phyloP scores from a whole-genome alignment of 2,329 filamentous ascomycete genomes.

The Colletotrichum somersetense region DNA sequence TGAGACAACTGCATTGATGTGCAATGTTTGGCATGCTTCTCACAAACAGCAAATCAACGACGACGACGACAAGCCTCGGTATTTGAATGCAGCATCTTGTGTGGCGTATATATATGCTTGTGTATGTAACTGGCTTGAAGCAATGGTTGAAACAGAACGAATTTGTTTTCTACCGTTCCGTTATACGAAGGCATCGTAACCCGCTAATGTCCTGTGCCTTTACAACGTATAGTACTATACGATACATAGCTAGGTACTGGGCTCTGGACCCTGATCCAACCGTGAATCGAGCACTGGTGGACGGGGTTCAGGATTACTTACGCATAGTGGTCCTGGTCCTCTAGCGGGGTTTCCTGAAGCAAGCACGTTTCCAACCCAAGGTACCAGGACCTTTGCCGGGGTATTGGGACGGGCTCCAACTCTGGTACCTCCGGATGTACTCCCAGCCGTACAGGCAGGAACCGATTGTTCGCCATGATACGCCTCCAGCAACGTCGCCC shows the following conservation, averaged over 20 bases:
- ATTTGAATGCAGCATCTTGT: not conserved
- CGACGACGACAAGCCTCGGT: not conserved
- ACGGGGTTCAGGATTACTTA: not conserved
- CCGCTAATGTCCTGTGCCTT: not conserved
- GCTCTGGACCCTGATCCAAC: not conserved
- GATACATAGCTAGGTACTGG: not conserved
- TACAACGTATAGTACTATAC: not conserved
- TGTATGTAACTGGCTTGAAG: not conserved
- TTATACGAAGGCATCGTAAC: constrained; percentile 1
- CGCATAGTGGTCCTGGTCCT: constrained; percentile 11
- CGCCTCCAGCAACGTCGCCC: not conserved
- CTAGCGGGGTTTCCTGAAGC: constrained; percentile 26
- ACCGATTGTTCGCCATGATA: not conserved
- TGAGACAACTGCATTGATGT: not conserved
- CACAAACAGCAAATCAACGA: not conserved
- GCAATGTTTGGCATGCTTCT: not conserved
- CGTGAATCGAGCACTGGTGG: not conserved
- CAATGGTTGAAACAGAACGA: not conserved
- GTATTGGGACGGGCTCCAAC: constrained; percentile 2
- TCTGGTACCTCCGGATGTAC: constrained; percentile 3
- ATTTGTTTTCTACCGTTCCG: not conserved
- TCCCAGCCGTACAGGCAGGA: not conserved
- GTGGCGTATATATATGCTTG: too few relatives aligned
- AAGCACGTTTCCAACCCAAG: constrained; percentile 36
- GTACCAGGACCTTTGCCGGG: constrained; percentile 20